Conservation (phyloP, 2,329 filamentous ascomycete genomes). For the Colletotrichum euphorbiae region DNA sequence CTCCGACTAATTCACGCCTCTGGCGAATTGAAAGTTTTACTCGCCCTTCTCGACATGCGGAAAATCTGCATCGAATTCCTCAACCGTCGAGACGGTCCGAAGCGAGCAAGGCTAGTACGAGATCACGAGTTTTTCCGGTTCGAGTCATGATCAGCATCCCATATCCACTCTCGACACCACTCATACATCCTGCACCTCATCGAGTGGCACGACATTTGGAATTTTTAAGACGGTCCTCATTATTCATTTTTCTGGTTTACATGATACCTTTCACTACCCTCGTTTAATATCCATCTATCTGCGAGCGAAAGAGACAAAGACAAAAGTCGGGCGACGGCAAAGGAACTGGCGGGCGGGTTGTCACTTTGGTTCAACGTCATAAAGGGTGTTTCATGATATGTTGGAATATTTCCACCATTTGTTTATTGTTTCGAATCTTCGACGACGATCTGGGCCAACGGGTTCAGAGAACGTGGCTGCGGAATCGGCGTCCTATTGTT, state of each 20-base stretch:
- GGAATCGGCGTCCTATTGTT: neutral
- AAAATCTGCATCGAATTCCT: neutral
- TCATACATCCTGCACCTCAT: slow-evolving; percentile 8
- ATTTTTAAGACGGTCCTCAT: slow-evolving; percentile 31
- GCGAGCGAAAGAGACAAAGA: slow-evolving; percentile 37
- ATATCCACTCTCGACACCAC: slow-evolving; percentile 28
- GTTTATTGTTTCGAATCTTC: slow-evolving; percentile 10
- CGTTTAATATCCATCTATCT: slow-evolving; percentile 40
- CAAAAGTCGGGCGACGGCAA: slow-evolving; percentile 35
- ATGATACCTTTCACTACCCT: slow-evolving; percentile 40
- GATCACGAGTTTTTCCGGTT: slow-evolving; percentile 39
- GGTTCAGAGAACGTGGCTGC: neutral
- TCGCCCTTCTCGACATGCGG: neutral
- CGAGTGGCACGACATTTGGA: slow-evolving; percentile 10
- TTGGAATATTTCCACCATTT: slow-evolving; percentile 28
- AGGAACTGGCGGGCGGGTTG: slow-evolving; percentile 31
- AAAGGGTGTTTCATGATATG: slow-evolving; percentile 33
- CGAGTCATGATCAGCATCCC: slow-evolving; percentile 37
- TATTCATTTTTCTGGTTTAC: slow-evolving; percentile 2
- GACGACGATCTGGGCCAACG: neutral
- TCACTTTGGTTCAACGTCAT: slow-evolving; percentile 33
- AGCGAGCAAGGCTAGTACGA: slow-evolving; percentile 31
- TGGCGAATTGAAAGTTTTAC: neutral
- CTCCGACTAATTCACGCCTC: slow-evolving; percentile 60
- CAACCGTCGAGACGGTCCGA: slow-evolving; percentile 10